A percentile compares a stretch with the other conserved stretches of the same genome.
Evolutionary conservation across 2,329 filamentous ascomycete species (phyloP).

Genomic region (Xylaria sp.): DNA sequence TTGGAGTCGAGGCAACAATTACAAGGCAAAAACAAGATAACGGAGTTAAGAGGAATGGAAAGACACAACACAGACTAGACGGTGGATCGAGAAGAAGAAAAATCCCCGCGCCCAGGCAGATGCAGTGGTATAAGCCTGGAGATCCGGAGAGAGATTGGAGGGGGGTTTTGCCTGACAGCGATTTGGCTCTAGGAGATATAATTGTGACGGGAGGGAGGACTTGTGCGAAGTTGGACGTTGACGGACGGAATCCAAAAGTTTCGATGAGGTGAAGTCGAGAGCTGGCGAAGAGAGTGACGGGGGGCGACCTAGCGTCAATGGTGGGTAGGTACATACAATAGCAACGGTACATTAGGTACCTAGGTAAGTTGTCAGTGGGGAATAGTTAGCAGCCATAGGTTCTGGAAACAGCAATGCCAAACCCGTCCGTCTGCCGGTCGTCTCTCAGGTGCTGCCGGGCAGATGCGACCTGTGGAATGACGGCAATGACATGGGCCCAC

Average conservation of each 20-base stretch:
- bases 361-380: constrained; percentile 18
- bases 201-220: constrained; percentile 23
- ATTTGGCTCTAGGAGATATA: constrained; percentile 37
- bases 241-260: constrained; percentile 39
- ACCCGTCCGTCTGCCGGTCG: constrained; percentile 17
- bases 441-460: constrained; percentile 27
- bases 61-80: constrained; percentile 31
- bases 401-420: constrained; percentile 5
- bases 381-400: no score
- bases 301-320: constrained; percentile 34
- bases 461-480: constrained; percentile 2
- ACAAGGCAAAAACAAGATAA: constrained; percentile 34
- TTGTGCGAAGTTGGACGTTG: constrained; percentile 31
- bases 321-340: constrained; percentile 25
- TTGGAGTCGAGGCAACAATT: constrained; percentile 34
- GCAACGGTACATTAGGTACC: no score
- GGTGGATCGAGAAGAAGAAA: constrained; percentile 29
- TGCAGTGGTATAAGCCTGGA: constrained; percentile 22
- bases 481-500: neutral
- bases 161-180: constrained; percentile 6
- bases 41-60: constrained; percentile 29
- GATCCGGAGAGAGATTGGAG: constrained; percentile 5
- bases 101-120: constrained; percentile 21
- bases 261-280: constrained; percentile 37
- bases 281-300: constrained; percentile 36